A percentile compares a stretch with the other conserved stretches of the same genome.
These are phyloP conservation scores for Eucalyptus pauciflora DNA, from an alignment of 345 rosid genomes.

Conservation along the genomic window DNA sequence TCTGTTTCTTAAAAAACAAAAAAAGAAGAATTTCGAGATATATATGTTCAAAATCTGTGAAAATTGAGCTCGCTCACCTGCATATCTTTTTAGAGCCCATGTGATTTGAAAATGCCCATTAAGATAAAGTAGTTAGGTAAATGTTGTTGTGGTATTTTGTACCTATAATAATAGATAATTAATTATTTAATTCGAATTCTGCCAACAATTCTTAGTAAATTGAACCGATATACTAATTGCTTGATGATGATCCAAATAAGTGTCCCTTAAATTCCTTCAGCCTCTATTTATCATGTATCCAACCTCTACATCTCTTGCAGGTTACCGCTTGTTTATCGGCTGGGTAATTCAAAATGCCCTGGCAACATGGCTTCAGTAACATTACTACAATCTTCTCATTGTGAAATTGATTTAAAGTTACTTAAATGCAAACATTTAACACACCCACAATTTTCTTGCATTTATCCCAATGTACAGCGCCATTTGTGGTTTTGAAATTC, in stretches of 20 bases:
- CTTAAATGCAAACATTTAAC: too few species aligned
- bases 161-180: too few species aligned
- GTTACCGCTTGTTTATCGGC: rapidly evolving
- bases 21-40: neutral
- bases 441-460: neutral
- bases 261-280: neutral
- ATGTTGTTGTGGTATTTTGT: neutral
- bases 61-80: neutral
- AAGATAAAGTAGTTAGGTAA: too few species aligned
- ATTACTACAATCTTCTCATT: too few species aligned
- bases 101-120: too few species aligned
- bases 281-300: too few species aligned
- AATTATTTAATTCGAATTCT: neutral
- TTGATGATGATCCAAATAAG: neutral
- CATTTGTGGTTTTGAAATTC: too few species aligned
- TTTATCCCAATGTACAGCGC: too few species aligned
- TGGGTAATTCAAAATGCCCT: too few species aligned
- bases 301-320: too few species aligned
- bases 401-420: too few species aligned
- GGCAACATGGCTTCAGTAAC: rapidly evolving
- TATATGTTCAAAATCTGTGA: neutral
- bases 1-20: neutral
- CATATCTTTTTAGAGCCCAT: neutral
- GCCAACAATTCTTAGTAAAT: too few species aligned
- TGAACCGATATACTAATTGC: neutral